Evolutionary conservation across 2,329 filamentous ascomycete species (phyloP), one percentile per base, ranked within the genome.

Genomic region (Zymoseptoria tritici): DNA sequence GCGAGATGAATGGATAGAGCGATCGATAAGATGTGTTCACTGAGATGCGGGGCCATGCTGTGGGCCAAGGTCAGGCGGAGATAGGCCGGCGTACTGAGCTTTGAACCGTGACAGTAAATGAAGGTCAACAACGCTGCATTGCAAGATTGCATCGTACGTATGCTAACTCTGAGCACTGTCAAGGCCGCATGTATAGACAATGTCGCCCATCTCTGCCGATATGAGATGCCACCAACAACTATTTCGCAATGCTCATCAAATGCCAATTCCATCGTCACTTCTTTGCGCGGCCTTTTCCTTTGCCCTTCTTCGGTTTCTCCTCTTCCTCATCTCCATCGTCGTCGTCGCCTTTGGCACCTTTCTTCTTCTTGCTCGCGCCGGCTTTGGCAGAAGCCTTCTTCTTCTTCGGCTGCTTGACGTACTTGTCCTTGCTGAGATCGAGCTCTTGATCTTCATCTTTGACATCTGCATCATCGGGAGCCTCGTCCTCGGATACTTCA

Each of bases 381-480:
- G 21, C 52, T 83, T 72, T 66, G 13, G 77, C 67, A 2, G 75
- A 72, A 56, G 78, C 70, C 13, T 76, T 74, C 74, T 86, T 91
- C 65, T 84, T 85, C 80, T 96, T 97, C 8, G 93, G 90, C 71
- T 89, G 83, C 75, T 94, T 96, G 73, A 97, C 92, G 70, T 96
- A 97, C 75, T 97, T 97, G 76, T 99, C 94, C 72, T 94, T 96
- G 71, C 89, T 91, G 56, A 97, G 75, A 71, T 96, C 91, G n/a
- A 86, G 78, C 56, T 92, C 89, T 13, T 91, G 88, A 29, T 65
- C 66, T 57, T 71, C 79, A 24, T 79, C 78, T 16, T 76, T 77
- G 1, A 84, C 76, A 54, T 73, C 70, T 22, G 75, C 76, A 51
- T 78, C 74, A 4, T 77, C 64, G 4, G 74, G 72, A 53, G 62